Evolutionary conservation across 1,139 yeast genomes (phyloP), one percentile per base, ranked within the genome.

Genomic region (Sporopachydermia cereana): DNA sequence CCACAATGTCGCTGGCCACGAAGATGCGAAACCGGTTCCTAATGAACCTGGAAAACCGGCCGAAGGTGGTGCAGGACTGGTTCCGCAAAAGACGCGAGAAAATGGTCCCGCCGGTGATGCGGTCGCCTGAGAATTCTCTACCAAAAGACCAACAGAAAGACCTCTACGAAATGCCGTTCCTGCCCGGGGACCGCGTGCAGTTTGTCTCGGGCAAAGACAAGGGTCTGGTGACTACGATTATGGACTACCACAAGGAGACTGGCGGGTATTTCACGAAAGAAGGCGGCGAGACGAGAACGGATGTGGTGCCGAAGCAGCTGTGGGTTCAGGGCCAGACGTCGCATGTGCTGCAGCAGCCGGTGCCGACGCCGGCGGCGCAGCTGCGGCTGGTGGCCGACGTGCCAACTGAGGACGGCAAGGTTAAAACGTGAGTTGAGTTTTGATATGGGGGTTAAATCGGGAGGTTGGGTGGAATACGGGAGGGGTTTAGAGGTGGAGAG

Each of bases 371-470:
- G 49, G 81, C 82, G 47, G 71, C 72, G 41, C 77, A 79, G 50
- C 68, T 89, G 45, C 77, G 80, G 58, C 72, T 89, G 43, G 94
- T 91, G 2, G 91, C 93, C 20, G 84, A 84, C 53, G 72, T 85
- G 44, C 76, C 70, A 49, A 74, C 74, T 49, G 84, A 78, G 45
- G 72, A 66, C 30, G 88, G 88, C 2, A 49, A 59, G 52, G 61
- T 54, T 56, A 77, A 71, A 50, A 74, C 83, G 24, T 34, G 17
- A 34, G 39, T 34, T n/a, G n/a, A n/a, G n/a, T n/a, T n/a, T n/a
- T n/a, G n/a, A n/a, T n/a, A n/a, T n/a, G n/a, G n/a, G n/a, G n/a
- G n/a, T n/a, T n/a, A n/a, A n/a, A n/a, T n/a, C n/a, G n/a, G n/a
- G n/a, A n/a, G n/a, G n/a, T n/a, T n/a, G n/a, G n/a, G n/a, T n/a